These are phyloP conservation scores for Clarkia xantiana DNA, from an alignment of 345 rosid species.

Conservation along the genomic window DNA sequence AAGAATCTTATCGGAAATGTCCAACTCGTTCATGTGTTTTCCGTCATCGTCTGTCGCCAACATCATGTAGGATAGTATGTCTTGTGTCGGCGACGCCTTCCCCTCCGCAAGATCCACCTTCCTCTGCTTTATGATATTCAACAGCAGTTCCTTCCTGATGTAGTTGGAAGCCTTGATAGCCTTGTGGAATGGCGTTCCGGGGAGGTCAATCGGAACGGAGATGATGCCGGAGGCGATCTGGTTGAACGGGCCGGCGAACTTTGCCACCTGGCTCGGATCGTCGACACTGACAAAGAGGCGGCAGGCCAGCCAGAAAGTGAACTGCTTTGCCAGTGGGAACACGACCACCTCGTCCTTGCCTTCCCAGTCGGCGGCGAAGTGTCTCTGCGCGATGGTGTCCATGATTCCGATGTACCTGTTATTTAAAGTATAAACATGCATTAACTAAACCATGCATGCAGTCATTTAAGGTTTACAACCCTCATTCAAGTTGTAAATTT, in stretches of 20 bases:
- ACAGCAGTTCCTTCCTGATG: conserved; percentile 13
- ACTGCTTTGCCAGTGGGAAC: conserved; percentile 12
- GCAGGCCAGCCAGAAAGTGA: conserved; percentile 16
- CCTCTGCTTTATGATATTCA: conserved; percentile 11
- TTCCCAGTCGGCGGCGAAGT: conserved; percentile 15
- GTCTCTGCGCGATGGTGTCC: conserved; percentile 13
- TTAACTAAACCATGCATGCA: too few relatives aligned
- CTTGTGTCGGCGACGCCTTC: conserved; percentile 11
- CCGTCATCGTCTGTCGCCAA: conserved; percentile 13
- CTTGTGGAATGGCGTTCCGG: conserved; percentile 9
- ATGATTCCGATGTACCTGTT: conserved; percentile 14
- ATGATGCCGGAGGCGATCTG: conserved; percentile 10
- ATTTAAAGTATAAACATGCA: too few relatives aligned
- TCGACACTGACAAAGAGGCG: conserved; percentile 10
- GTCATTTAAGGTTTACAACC: too few relatives aligned
- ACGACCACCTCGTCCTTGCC: conserved; percentile 9
- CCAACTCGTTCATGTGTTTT: conserved; percentile 14
- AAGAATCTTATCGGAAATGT: conserved; percentile 15
- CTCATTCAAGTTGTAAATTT: too few relatives aligned
- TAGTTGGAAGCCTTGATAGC: conserved; percentile 11
- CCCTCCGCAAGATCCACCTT: conserved; percentile 10
- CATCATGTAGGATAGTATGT: conserved; percentile 15
- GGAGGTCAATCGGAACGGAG: conserved; percentile 13
- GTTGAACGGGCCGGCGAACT: conserved; percentile 12
- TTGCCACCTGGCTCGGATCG: conserved; percentile 11